Evolutionary conservation across 768 basidiomycete genomes (phyloP).

Genomic region (Lactarius psammicola): DNA sequence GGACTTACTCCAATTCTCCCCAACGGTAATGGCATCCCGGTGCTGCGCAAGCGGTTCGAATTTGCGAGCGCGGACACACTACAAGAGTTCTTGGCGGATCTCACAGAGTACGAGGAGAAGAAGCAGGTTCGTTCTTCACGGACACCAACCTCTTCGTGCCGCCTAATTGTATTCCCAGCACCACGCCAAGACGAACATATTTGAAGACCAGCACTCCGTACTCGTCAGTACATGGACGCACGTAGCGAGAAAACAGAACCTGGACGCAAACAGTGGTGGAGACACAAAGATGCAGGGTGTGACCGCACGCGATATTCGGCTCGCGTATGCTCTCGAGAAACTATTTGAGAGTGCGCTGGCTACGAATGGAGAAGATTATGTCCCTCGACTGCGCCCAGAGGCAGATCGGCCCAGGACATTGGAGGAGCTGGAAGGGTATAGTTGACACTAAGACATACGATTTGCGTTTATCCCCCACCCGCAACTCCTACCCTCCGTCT

Average conservation of each 20-base stretch:
- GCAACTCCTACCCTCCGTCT: background rate
- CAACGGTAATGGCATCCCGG: conserved; percentile 19
- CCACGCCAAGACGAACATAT: conserved; percentile 14
- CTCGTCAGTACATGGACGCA: conserved; percentile 24
- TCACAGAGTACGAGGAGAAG: conserved; percentile 13
- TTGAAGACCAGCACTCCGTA: conserved; percentile 10
- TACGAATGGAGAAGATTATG: conserved; percentile 9
- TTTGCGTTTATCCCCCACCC: too few relatives aligned
- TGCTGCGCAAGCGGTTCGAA: conserved; percentile 22
- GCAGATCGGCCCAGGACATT: conserved; percentile 17
- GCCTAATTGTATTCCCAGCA: conserved; percentile 10
- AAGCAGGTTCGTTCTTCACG: conserved; percentile 7
- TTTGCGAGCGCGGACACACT: conserved; percentile 8
- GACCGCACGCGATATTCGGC: conserved; percentile 21
- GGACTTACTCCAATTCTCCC: conserved; percentile 18
- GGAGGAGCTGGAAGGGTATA: conserved; percentile 13
- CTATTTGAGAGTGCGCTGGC: conserved; percentile 19
- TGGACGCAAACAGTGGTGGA: background rate
- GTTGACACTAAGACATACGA: background rate
- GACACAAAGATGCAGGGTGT: conserved; percentile 15
- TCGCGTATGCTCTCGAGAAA: conserved; percentile 20
- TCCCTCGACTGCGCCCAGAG: conserved; percentile 9
- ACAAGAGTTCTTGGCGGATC: conserved; percentile 10
- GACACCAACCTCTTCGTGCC: too few relatives aligned
- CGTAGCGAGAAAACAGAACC: conserved; percentile 6